Evolutionary conservation across 1,139 yeast species (phyloP), one percentile per base, ranked within the genome.

Genomic region (Nematodospora anomalae): DNA sequence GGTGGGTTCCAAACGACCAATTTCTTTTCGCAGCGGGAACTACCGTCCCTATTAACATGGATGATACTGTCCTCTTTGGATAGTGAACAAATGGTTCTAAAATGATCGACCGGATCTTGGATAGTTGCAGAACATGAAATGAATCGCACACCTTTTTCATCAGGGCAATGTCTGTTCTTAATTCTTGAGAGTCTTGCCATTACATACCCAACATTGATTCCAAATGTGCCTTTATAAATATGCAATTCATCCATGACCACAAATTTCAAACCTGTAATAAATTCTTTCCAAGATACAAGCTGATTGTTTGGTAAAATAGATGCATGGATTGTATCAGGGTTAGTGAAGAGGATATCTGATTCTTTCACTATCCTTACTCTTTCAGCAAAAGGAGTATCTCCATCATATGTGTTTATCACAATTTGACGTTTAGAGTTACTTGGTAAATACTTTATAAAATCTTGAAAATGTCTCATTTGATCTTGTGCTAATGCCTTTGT

Each of bases 401-500:
- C 98, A 58, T 92, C 99, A 52, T 80, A 92, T 0, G 97, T 86
- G 33, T 84, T 90, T 1, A 83, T 85, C 1, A 67, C 53, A 4
- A 76, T 61, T 10, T 61, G 59, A 22, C 62, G 45, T 13, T 40
- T 43, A 40, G 26, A 64, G 56, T 50, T 49, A 2, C 62, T 41
- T 1, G 72, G 71, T 30, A 82, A 64, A 26, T 62, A 57, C 4
- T 60, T 57, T 18, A 87, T 63, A n/a, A 89, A 64, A 22, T 74
- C 77, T 35, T 73, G 71, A 37, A 94, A 67, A 10, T 95, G 82
- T 35, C 96, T 67, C 51, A 82, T 83, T 59, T 92, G 99, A 64
- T 92, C 98, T 55, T 92, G 98, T 0, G 98, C 97, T 32, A 92
- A 67, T 0, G 99, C 98, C 53, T 92, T 92, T 0, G 99, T 92